Base-by-base conservation (phyloP, 2,329 filamentous ascomycete species). In the Ascochyta fabae region DNA sequence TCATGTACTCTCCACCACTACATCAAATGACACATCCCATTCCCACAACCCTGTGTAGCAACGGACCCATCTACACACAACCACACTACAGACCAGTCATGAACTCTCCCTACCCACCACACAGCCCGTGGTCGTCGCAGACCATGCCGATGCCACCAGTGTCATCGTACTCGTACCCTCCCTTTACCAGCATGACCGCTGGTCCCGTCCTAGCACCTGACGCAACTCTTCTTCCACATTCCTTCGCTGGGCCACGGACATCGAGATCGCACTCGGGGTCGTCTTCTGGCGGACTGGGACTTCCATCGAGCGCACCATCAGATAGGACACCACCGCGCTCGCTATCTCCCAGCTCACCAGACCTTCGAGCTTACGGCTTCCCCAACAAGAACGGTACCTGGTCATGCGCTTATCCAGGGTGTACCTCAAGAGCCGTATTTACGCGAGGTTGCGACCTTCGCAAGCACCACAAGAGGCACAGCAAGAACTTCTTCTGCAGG, bases 391-490 rank as follows among this genome's bases (percentile, higher is more conserved):
- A 80, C 45, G 78, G 79, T 33, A 82, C 78, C 54, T 87, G 84
- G 84, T 81, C 81, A 42, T 87, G 85, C 67, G 81, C 80, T 4
- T 84, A 84, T 64, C 83, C 82, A 1, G 82, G 81, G 13, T 87
- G 85, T 70, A 80, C 82, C n/a, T 86, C 84, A 39, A 80, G 80
- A 57, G 82, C 84, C 3, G 74, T 80, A 1, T 87, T 87, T 69
- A 82, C 80, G 7, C 78, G 85, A 40, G 84, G 83, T 29, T 87
- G 85, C 66, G 85, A 87, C 68, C 75, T 87, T 16, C 78, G 85
- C 26, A 87, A 87, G 65, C 85, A 87, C 66, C 86, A 83, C 75
- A 86, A 86, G 67, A 78, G 85, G 13, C 85, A 87, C 69, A 83
- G 80, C 26, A 87, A 87, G 62, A 79, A 83, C 15, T 81, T 86